Percentiles rank a stretch among this genome's conserved stretches.
Conservation (phyloP, 1,284 basidiomycete genomes). For the Sanghuangporus sanghuang region DNA sequence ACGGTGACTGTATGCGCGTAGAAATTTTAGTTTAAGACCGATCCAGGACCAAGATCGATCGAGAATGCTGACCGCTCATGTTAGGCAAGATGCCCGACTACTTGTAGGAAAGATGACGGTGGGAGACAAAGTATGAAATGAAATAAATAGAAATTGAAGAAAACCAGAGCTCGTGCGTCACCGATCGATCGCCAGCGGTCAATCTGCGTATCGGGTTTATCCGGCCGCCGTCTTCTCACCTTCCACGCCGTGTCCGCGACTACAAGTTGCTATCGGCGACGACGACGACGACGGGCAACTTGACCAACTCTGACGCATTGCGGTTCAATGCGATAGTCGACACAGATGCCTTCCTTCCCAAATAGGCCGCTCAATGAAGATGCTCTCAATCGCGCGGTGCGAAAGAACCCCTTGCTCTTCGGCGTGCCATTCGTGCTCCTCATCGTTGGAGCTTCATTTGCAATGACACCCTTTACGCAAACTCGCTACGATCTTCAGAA, state of each 20-base stretch:
- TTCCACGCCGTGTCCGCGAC: not conserved
- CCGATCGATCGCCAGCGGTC: too few species aligned
- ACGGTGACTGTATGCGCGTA: conserved; percentile 49
- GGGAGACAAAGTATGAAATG: not conserved
- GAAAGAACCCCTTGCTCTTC: conserved; percentile 65
- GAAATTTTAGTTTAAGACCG: not conserved
- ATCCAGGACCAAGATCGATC: not conserved
- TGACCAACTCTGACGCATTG: not conserved
- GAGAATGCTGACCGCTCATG: conserved; percentile 26
- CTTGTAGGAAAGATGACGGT: not conserved
- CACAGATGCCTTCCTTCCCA: conserved; percentile 54
- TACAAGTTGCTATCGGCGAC: not conserved
- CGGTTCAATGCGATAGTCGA: conserved; percentile 2
- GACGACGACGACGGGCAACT: not conserved
- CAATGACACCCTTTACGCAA: conserved; percentile 80
- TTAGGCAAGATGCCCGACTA: not conserved
- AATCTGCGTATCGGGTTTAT: conserved; percentile 2
- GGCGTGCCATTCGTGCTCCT: conserved; percentile 85
- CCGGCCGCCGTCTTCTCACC: not conserved
- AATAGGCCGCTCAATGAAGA: conserved; percentile 48
- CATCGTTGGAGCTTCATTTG: conserved; percentile 87
- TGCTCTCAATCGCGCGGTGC: conserved; percentile 40
- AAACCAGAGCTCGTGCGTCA: not conserved
- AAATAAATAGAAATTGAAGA: not conserved
- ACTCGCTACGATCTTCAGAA: conserved; percentile 89